A percentile compares a stretch with the other conserved stretches of the same genome.
Conservation (phyloP, 768 basidiomycete species). For the Omphalotus guepiniiformis region DNA sequence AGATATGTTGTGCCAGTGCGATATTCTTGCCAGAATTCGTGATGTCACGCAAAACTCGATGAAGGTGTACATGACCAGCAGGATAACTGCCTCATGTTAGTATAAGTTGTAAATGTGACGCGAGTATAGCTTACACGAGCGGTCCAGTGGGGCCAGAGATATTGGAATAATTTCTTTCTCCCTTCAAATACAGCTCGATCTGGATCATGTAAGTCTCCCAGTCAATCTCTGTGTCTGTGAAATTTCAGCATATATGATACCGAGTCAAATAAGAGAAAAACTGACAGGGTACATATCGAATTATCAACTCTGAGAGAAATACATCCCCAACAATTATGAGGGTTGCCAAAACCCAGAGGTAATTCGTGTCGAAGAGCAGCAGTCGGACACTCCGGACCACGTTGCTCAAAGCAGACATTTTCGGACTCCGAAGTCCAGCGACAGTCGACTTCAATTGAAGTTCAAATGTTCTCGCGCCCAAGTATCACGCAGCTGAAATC, state of each 20-base stretch:
- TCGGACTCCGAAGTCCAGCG: no score
- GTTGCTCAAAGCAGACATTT: not conserved
- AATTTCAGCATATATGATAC: conserved; percentile 13
- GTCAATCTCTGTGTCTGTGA: conserved; percentile 94
- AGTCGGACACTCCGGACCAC: conserved; percentile 19
- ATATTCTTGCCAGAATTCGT: conserved; percentile 61
- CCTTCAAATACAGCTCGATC: conserved; percentile 68
- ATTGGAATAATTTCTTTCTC: conserved; percentile 76
- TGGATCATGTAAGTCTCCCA: conserved; percentile 97
- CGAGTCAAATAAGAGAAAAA: conserved; percentile 15
- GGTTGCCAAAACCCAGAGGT: conserved; percentile 65
- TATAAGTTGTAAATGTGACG: not conserved
- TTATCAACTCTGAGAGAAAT: conserved; percentile 73
- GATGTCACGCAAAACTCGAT: conserved; percentile 61
- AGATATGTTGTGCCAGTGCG: conserved; percentile 69
- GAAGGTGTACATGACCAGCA: conserved; percentile 86
- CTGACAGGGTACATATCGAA: conserved; percentile 81
- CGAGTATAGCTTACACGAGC: conserved; percentile 60
- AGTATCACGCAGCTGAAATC: not conserved
- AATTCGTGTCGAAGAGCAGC: conserved; percentile 49
- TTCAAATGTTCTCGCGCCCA: no score
- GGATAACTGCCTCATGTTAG: conserved; percentile 65
- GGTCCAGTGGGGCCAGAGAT: conserved; percentile 92
- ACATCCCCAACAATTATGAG: conserved; percentile 73
- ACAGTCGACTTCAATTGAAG: no score